Evolutionary conservation across 1,139 yeast species (phyloP), one percentile per base, ranked within the genome.

Genomic region (Debaryomyces coudertii): DNA sequence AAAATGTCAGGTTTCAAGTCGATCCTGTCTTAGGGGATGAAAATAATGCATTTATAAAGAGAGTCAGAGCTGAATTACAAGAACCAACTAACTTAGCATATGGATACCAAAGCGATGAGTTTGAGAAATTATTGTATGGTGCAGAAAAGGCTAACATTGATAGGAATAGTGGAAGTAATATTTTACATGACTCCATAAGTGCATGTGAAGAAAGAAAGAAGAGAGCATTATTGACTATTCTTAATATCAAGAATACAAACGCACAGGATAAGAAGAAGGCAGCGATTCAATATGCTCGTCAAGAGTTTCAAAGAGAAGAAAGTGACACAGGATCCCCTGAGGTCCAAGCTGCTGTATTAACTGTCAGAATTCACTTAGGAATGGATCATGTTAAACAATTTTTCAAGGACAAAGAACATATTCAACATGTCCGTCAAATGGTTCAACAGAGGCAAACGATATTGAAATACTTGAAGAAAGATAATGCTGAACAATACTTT

Each of bases 261-360:
- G 75, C 77, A 40, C 64, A 68, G 24, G 92, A 87, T 53, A 74
- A 76, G 49, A 74, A 78, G 61, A 80, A 79, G 53, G 63, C 82
- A 54, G 89, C 92, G 18, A 71, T 82, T 6, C 66, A 68, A 43
- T 65, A 86, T 47, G 97, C 97, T 0, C 77, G 82, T 45, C 70
- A 79, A 54, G 97, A 90, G 67, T 90, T 93, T 65, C 83, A 82
- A 55, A 79, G 97, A 60, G 77, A 79, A 52, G 90, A 85, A 42
- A 97, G 96, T 43, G 98, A 93, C 63, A 89, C 97, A 0, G 97
- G 96, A 1, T 88, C 96, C 0, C 83, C 96, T 42, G 98, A 92
- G 68, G 97, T 90, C 24, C 97, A 92, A 66, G 97, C 98, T 1
- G 98, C 97, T 2, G 79, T 89, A 25, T 71, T 85, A 69, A 90